Base-by-base conservation (phyloP, 305 asterid species). In the Ajuga reptans region DNA sequence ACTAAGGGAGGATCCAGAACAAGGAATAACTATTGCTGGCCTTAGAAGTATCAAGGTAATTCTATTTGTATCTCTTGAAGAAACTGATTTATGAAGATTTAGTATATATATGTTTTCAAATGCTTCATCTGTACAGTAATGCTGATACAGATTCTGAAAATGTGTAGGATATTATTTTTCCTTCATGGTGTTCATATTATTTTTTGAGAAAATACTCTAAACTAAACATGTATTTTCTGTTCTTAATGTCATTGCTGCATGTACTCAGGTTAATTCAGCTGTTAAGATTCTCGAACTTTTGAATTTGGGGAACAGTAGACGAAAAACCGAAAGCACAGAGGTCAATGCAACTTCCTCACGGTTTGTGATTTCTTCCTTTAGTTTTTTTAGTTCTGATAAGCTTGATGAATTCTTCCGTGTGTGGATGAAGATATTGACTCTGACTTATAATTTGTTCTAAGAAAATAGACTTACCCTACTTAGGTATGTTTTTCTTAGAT, bases 281-380 rank as follows among this genome's bases (percentile, higher is more conserved):
- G 97, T 85, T 71, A 92, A 57, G 83, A 92, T 92, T 73, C 95
- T 92, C 21, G 98, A 90, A 78, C 98, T 91, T 71, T 80, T 90
- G 77, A 84, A 85, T 74, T 62, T 84, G 95, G 98, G 98, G 68
- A 92, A 92, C 81, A 87, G 97, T 79, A 86, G 97, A 73, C 85
- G 98, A 64, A 92, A 92, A 79, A 92, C 98, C 9, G 98, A 92
- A 76, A 88, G 90, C 84, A 92, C 98, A 21, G 96, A 84, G 84
- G 93, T 82, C 69, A 92, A 92, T 82, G 84, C 76, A 83, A 89
- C 97, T 77, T 92, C 98, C 46, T 92, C 98, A 9, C 96, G 98
- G 98, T 92, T 72, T 72, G 96, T 81, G 61, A 66, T 77, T 64
- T 68, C 71, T 65, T 72, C 51, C 53, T 55, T 47, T 37, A 15